phyloP scores from a whole-genome alignment of 2,329 filamentous ascomycete genomes.

The Pyrenochaeta sp. region DNA sequence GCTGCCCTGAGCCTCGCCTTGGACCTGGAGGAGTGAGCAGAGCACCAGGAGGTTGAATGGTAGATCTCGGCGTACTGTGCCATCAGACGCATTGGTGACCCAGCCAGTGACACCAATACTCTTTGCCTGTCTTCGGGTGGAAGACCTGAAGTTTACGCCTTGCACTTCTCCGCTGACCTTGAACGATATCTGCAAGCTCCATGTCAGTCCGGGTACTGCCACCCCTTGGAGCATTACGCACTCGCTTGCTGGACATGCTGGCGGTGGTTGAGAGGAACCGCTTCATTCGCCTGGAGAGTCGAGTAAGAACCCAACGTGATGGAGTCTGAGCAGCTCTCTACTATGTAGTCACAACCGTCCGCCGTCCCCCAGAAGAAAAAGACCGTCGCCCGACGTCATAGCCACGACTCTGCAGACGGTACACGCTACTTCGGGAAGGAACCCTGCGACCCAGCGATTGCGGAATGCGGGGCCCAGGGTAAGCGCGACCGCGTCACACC shows the following conservation, averaged over 20 bases:
- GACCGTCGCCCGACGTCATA: slow-evolving; percentile 15
- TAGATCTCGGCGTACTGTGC: slow-evolving; percentile 48
- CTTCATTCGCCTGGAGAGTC: slow-evolving; percentile 19
- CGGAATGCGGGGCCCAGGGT: slow-evolving; percentile 18
- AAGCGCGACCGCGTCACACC: slow-evolving; percentile 1
- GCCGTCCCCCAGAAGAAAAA: background rate
- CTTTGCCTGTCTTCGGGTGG: slow-evolving; percentile 55
- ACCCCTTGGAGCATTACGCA: slow-evolving; percentile 23
- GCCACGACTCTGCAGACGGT: background rate
- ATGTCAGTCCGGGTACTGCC: slow-evolving; percentile 24
- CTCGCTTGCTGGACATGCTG: slow-evolving; percentile 47
- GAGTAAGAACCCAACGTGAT: background rate
- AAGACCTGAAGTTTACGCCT: slow-evolving; percentile 62
- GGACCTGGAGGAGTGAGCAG: slow-evolving; percentile 67
- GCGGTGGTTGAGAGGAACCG: slow-evolving; percentile 37
- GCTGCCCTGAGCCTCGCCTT: slow-evolving; percentile 86
- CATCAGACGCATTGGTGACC: slow-evolving; percentile 58
- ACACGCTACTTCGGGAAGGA: slow-evolving; percentile 10
- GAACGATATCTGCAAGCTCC: slow-evolving; percentile 53
- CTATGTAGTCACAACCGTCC: no score
- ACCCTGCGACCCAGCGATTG: slow-evolving; percentile 6
- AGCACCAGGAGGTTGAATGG: background rate
- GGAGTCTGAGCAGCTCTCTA: background rate
- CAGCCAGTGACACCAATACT: slow-evolving; percentile 56
- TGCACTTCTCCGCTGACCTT: slow-evolving; percentile 58